These are phyloP conservation scores for Cantharellus anzutake DNA, from an alignment of 768 basidiomycete species.

Conservation along the genomic window DNA sequence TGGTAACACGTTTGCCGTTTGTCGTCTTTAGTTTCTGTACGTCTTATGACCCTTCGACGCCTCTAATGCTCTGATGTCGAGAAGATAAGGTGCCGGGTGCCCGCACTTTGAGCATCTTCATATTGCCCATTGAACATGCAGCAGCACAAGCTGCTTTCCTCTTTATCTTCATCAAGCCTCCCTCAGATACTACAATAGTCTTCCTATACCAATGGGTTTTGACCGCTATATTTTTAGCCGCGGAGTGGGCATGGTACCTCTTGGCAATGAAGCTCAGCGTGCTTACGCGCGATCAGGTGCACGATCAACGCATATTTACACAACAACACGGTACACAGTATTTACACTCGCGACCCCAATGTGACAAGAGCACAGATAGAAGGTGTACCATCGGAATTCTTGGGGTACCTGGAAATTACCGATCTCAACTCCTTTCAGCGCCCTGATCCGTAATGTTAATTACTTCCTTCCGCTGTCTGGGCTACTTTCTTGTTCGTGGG, in stretches of 20 bases:
- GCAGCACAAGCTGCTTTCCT: constrained; percentile 2
- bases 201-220: constrained; percentile 1
- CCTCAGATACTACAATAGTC: constrained; percentile 2
- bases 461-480: constrained; percentile 1
- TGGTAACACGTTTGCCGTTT: not conserved
- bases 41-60: no score
- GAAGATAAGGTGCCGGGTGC: not conserved
- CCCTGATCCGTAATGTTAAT: constrained; percentile 1
- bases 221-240: not conserved
- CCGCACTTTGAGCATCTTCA: constrained; percentile 2
- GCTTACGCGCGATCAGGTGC: not conserved
- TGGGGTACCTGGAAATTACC: not conserved
- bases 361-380: constrained; percentile 1
- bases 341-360: constrained; percentile 2
- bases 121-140: not conserved
- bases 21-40: not conserved
- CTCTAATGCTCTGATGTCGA: no score
- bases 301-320: not conserved
- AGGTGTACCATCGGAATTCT: not conserved
- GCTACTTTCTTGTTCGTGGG: constrained; percentile 4
- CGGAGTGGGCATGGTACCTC: constrained; percentile 4
- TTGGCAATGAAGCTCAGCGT: not conserved
- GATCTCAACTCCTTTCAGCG: not conserved
- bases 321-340: not conserved
- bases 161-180: constrained; percentile 5